Percentiles rank a stretch among this genome's conserved stretches.
These are phyloP conservation scores for Cyclotella cryptica DNA, from an alignment of 108 stramenopile species.

Conservation along the genomic window DNA sequence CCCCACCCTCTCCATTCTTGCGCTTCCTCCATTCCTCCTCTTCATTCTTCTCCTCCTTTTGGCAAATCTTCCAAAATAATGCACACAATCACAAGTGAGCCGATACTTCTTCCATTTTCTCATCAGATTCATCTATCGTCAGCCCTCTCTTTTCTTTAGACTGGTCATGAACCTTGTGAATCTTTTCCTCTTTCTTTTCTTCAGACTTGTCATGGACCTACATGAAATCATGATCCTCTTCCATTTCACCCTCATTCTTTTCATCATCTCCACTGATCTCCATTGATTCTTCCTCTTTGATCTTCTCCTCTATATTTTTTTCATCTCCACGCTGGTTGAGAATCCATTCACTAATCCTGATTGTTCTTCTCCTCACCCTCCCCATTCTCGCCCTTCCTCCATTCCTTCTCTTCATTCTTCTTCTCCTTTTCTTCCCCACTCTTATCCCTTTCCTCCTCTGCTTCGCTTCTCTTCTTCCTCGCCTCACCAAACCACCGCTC, in stretches of 20 bases:
- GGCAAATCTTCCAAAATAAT: neutral
- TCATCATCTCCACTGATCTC: too few species aligned
- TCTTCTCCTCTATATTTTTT: too few species aligned
- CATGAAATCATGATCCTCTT: too few species aligned
- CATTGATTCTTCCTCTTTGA: too few species aligned
- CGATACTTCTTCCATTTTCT: slow-evolving; percentile 17
- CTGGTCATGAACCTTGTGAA: neutral
- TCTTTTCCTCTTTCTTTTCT: neutral
- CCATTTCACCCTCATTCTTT: too few species aligned
- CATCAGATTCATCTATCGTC: neutral
- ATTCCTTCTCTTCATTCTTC: neutral
- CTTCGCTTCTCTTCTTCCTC: slow-evolving; percentile 2
- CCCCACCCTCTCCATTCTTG: neutral
- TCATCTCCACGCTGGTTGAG: too few species aligned
- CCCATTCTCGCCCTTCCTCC: neutral
- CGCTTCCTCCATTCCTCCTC: neutral
- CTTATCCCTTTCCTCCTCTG: too few species aligned
- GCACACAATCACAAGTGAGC: slow-evolving; percentile 8
- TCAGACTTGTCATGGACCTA: neutral
- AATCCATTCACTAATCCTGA: too few species aligned
- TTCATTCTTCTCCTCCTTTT: too few species aligned
- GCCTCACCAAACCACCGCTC: neutral
- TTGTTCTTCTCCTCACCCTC: neutral
- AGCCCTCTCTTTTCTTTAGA: neutral
- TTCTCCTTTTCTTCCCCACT: too few species aligned